A percentile compares a stretch with the other conserved stretches of the same genome.
These are phyloP conservation scores for Quercus agrifolia DNA, from an alignment of 306 rosid species.

Conservation along the genomic window DNA sequence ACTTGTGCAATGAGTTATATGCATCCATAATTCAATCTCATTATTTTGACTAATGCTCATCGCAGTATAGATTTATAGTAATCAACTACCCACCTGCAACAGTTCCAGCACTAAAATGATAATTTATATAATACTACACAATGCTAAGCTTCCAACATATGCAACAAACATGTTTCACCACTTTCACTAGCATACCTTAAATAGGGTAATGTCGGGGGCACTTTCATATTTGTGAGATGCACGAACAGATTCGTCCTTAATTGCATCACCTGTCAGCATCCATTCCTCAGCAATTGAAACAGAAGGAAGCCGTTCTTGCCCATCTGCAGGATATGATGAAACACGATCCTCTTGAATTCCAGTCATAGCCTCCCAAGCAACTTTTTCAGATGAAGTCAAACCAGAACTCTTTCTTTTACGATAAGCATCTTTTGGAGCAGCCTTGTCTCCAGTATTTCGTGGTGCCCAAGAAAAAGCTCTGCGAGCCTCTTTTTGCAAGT, in stretches of 20 bases:
- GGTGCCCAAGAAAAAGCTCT: conserved; percentile 99
- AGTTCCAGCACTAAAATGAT: background rate
- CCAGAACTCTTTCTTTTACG: conserved; percentile 98
- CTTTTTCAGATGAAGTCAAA: conserved; percentile 83
- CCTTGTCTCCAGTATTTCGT: conserved; percentile 64
- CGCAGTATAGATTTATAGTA: background rate
- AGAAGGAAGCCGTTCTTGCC: conserved; percentile 90
- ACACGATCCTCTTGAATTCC: conserved; percentile 92
- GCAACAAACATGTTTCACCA: conserved; percentile 6
- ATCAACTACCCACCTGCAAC: background rate
- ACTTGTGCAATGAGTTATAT: background rate
- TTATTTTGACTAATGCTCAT: background rate
- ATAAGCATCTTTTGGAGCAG: conserved; percentile 77
- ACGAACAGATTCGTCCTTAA: conserved; percentile 74
- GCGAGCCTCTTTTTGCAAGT: conserved; percentile 95
- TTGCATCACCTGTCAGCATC: conserved; percentile 87
- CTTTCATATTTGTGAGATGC: conserved; percentile 90
- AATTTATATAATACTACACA: background rate
- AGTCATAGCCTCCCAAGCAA: conserved; percentile 98
- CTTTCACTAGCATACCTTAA: conserved; percentile 61
- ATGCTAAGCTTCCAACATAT: background rate
- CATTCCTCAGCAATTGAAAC: conserved; percentile 91
- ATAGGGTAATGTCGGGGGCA: conserved; percentile 88
- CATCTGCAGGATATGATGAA: conserved; percentile 72
- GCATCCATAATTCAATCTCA: too few species aligned